These are phyloP conservation scores for Corinectria fuckeliana DNA, from an alignment of 2,329 filamentous ascomycete genomes.

Conservation along the genomic window DNA sequence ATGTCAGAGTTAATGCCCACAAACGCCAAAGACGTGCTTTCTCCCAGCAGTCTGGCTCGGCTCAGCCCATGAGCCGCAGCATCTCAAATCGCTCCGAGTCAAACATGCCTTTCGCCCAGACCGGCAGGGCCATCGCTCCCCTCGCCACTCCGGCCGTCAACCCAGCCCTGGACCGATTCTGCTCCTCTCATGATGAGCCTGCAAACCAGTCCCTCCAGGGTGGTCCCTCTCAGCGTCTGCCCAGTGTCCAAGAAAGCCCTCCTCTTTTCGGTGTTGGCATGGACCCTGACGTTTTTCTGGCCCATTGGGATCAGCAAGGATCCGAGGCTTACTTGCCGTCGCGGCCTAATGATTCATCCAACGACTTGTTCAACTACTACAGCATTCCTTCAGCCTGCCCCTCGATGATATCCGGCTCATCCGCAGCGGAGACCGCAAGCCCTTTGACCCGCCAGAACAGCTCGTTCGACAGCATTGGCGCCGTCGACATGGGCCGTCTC, in stretches of 20 bases:
- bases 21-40: constrained; percentile 34
- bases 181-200: constrained; percentile 42
- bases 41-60: constrained; percentile 40
- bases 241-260: constrained; percentile 46
- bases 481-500: constrained; percentile 47
- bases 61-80: constrained; percentile 53
- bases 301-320: constrained; percentile 32
- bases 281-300: constrained; percentile 49
- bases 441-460: constrained; percentile 54
- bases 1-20: constrained; percentile 21
- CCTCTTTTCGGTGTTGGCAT: constrained; percentile 44
- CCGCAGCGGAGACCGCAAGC: constrained; percentile 46
- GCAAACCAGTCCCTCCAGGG: constrained; percentile 34
- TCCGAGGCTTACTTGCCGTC: constrained; percentile 36
- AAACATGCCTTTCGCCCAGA: constrained; percentile 47
- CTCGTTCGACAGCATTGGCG: constrained; percentile 41
- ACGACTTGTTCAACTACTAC: constrained; percentile 35
- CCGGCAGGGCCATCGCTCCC: constrained; percentile 44
- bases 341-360: constrained; percentile 31
- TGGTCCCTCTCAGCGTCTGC: constrained; percentile 37
- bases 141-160: constrained; percentile 33
- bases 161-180: constrained; percentile 40
- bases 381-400: constrained; percentile 48
- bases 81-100: constrained; percentile 50
- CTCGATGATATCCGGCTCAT: constrained; percentile 51